Percentiles rank a stretch among this genome's conserved stretches.
phyloP scores from a whole-genome alignment of 805 yeast genomes.

The Alloascoidea hylecoeti region DNA sequence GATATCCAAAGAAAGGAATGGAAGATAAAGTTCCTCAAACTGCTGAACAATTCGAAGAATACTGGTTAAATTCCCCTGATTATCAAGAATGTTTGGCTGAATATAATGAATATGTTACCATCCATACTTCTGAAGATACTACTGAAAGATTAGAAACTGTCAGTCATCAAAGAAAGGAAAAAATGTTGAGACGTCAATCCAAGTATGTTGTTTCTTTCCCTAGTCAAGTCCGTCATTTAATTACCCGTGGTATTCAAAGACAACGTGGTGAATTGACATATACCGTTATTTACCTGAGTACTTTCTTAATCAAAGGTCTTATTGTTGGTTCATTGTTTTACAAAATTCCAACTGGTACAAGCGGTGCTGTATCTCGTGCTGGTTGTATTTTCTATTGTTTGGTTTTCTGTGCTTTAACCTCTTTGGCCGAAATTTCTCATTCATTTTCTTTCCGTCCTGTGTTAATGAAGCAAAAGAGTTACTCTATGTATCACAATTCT shows the following conservation, averaged over 20 bases:
- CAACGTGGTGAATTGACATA: conserved; percentile 42
- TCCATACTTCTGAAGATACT: conserved; percentile 26
- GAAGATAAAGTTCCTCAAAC: conserved; percentile 38
- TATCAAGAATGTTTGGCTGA: conserved; percentile 22
- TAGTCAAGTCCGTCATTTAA: conserved; percentile 36
- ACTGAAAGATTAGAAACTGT: conserved; percentile 24
- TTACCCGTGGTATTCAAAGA: conserved; percentile 38
- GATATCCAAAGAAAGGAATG: conserved; percentile 32
- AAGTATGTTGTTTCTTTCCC: conserved; percentile 28
- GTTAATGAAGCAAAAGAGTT: conserved; percentile 55
- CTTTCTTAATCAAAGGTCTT: conserved; percentile 40
- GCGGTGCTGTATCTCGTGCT: conserved; percentile 37
- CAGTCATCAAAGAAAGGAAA: conserved; percentile 25
- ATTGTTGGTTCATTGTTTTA: conserved; percentile 37
- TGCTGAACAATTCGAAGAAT: conserved; percentile 41
- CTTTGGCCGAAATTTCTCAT: conserved; percentile 38
- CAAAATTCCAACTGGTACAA: conserved; percentile 26
- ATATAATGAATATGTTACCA: conserved; percentile 25
- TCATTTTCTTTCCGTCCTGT: conserved; percentile 40
- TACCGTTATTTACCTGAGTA: conserved; percentile 33
- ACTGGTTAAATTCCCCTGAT: conserved; percentile 45
- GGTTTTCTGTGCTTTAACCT: conserved; percentile 45
- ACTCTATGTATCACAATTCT: conserved; percentile 60
- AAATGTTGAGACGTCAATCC: conserved; percentile 23
- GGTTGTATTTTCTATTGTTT: conserved; percentile 38